Percentiles rank a stretch among this genome's conserved stretches.
phyloP scores from a whole-genome alignment of 371 early-diverging fungal genomes.

The Mucor mucedo region DNA sequence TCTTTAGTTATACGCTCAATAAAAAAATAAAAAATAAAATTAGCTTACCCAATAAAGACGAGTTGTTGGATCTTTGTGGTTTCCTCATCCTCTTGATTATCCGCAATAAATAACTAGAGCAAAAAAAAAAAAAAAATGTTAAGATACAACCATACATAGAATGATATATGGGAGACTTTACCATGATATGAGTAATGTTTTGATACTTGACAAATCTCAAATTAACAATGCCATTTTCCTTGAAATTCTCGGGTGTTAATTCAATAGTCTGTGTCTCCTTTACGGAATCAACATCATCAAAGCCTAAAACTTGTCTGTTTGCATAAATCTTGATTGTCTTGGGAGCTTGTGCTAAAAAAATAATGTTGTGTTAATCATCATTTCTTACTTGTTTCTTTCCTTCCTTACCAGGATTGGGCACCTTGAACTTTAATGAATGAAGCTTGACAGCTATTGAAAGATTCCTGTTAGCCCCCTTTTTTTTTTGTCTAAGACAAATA shows the following conservation, averaged over 20 bases:
- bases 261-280: constrained; percentile 78
- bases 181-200: constrained; percentile 72
- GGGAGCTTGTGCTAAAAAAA: constrained; percentile 74
- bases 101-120: constrained; percentile 72
- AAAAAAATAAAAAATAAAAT: background rate
- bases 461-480: background rate
- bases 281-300: constrained; percentile 84
- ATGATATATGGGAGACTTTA: constrained; percentile 20
- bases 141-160: background rate
- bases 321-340: constrained; percentile 84
- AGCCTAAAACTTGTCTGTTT: constrained; percentile 81
- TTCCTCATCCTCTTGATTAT: constrained; percentile 85
- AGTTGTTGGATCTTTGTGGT: constrained; percentile 80
- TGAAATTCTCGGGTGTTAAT: constrained; percentile 71
- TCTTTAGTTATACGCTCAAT: too few species aligned
- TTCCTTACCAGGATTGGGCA: constrained; percentile 54
- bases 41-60: constrained; percentile 67
- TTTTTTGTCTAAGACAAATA: background rate
- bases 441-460: constrained; percentile 72
- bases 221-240: constrained; percentile 64
- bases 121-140: background rate
- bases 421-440: constrained; percentile 84
- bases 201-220: constrained; percentile 95
- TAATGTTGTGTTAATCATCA: background rate
- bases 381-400: background rate